phyloP scores from a whole-genome alignment of 352 stramenopile species.

The Phytopythium mirpurense region DNA sequence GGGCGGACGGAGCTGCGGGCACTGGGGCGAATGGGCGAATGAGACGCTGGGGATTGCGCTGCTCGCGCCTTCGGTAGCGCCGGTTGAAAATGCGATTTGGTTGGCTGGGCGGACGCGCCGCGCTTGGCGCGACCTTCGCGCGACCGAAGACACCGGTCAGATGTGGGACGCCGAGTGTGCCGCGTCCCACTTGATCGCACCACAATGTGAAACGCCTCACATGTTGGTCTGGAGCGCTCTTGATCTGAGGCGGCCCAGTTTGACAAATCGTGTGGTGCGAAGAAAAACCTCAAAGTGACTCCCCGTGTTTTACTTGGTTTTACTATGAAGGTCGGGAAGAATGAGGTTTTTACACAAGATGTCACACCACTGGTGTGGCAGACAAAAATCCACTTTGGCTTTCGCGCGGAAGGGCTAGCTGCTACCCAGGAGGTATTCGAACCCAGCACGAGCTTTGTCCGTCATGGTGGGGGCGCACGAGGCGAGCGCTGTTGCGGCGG shows the following conservation, averaged over 20 bases:
- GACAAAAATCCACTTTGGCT: constrained; percentile 9
- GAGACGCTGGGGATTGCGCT: no score
- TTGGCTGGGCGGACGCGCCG: constrained; percentile 21
- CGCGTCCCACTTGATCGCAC: not conserved
- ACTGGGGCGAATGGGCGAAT: constrained; percentile 22
- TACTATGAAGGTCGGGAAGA: no score
- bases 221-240: not conserved
- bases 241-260: not conserved
- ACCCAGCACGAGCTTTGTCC: no score
- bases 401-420: not conserved
- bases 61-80: no score
- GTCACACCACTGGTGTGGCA: constrained; percentile 4
- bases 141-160: constrained; percentile 10
- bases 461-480: constrained; percentile 6
- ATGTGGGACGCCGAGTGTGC: not conserved
- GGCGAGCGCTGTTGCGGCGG: constrained; percentile 3
- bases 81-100: constrained; percentile 9
- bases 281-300: not conserved
- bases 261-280: not conserved
- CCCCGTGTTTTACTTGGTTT: no score
- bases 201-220: not conserved
- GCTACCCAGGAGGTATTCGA: no score
- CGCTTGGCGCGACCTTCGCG: constrained; percentile 23
- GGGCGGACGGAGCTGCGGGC: constrained; percentile 2
- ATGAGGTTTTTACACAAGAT: no score